A percentile compares a stretch with the other conserved stretches of the same genome.
phyloP scores from a whole-genome alignment of 1,139 yeast species.

The Candida pseudoviswanathii region DNA sequence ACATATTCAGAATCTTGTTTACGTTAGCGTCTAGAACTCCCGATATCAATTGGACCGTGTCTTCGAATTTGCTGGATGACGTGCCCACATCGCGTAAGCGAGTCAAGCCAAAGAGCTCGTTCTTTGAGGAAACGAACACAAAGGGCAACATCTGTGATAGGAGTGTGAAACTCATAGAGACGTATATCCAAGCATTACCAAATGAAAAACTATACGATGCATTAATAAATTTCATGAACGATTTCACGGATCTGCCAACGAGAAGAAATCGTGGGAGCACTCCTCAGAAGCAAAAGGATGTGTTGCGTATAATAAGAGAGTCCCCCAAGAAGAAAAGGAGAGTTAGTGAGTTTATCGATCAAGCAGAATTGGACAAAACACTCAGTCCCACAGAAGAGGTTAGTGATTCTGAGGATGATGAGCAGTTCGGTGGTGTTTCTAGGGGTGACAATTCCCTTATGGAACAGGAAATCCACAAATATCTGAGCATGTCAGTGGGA shows the following conservation, averaged over 20 bases:
- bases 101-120: constrained; percentile 21
- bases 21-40: constrained; percentile 34
- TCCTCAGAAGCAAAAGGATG: constrained; percentile 3
- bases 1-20: constrained; percentile 30
- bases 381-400: constrained; percentile 11
- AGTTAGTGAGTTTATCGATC: no score
- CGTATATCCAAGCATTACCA: constrained; percentile 14
- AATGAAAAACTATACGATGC: constrained; percentile 7
- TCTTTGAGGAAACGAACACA: constrained; percentile 21
- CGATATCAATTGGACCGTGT: constrained; percentile 27
- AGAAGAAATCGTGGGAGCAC: neutral
- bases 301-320: constrained; percentile 8
- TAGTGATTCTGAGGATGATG: constrained; percentile 36
- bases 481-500: constrained; percentile 11
- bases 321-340: constrained; percentile 11
- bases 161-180: constrained; percentile 19
- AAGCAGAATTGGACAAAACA: no score
- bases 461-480: constrained; percentile 23
- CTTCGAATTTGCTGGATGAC: constrained; percentile 17
- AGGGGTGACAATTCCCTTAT: constrained; percentile 10
- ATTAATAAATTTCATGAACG: constrained; percentile 9
- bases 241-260: constrained; percentile 7
- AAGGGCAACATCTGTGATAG: constrained; percentile 27
- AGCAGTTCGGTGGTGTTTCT: constrained; percentile 19
- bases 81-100: constrained; percentile 23